Evolutionary conservation across 2,329 filamentous ascomycete species (phyloP), one percentile per base, ranked within the genome.

Genomic region (Fusarium humuli): DNA sequence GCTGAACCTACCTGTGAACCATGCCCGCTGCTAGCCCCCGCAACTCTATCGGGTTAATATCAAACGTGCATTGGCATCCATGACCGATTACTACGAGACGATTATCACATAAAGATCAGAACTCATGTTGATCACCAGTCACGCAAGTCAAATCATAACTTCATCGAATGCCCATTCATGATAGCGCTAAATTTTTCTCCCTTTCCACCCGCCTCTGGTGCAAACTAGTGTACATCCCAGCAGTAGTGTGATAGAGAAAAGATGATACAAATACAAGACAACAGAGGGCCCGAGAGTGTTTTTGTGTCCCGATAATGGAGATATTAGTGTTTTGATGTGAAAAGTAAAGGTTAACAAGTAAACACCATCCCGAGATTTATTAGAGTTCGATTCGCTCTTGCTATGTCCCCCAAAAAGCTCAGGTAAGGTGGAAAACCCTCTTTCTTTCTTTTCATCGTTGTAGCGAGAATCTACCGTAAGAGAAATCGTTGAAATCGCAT

Each of bases 401-500:
- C 65, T 69, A 76, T 64, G 67, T 77, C 67, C 74, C 50, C 58
- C 61, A 65, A 69, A 57, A 67, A 67, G 57, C 72, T 71, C 71
- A 74, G 73, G 61, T 70, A 66, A 73, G 70, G 71, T 75, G 67
- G 64, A 73, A 70, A 53, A 69, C 54, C 70, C 61, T 64, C 65
- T 60, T 72, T 69, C 59, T 70, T 71, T 61, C 69, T 69, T 75
- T 74, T 70, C 65, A 71, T 75, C 76, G 72, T 71, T 73, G 72
- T 68, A 77, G 77, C 73, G 68, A 77, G 69, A 75, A 76, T 78
- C 72, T 79, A 77, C 77, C 75, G 72, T 80, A 81, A 78, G 74
- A 78, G 72, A 80, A 79, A 75, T 80, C 75, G 76, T 80, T 75
- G 70, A 77, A 81, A 77, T 79, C 77, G 78, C 77, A 73, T 80